These are phyloP conservation scores for Pythium plurisporium DNA, from an alignment of 352 stramenopile species.

Conservation along the genomic window DNA sequence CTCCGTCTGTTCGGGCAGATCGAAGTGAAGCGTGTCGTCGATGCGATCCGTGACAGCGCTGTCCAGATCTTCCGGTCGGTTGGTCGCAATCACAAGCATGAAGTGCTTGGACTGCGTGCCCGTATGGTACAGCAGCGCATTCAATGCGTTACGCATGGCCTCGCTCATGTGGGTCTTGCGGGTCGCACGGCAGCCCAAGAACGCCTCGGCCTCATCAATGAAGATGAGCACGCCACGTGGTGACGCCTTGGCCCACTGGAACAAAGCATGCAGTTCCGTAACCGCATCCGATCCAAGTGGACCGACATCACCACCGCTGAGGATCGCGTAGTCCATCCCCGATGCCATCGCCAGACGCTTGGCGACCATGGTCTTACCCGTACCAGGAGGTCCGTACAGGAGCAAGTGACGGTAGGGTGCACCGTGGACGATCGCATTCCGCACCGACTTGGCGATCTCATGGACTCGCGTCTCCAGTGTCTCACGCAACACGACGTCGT, in stretches of 20 bases:
- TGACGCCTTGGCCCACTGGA: conserved; percentile 76
- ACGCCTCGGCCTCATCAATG: conserved; percentile 86
- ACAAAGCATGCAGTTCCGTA: conserved; percentile 76
- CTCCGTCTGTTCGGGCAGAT: conserved; percentile 58
- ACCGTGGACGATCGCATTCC: conserved; percentile 53
- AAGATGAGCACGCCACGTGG: conserved; percentile 80
- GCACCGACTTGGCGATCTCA: conserved; percentile 55
- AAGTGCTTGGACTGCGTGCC: conserved; percentile 65
- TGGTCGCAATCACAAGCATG: conserved; percentile 83
- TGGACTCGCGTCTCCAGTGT: conserved; percentile 56
- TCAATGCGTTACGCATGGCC: conserved; percentile 77
- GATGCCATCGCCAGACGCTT: conserved; percentile 62
- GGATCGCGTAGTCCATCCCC: conserved; percentile 79
- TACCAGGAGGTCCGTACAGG: conserved; percentile 78
- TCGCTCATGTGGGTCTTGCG: conserved; percentile 83
- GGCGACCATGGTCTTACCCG: conserved; percentile 88
- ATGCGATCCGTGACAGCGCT: conserved; percentile 75
- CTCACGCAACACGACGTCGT: conserved; percentile 53
- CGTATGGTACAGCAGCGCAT: conserved; percentile 81
- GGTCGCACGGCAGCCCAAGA: conserved; percentile 65
- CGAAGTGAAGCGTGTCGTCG: conserved; percentile 80
- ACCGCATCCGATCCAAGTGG: conserved; percentile 71
- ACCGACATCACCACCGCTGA: conserved; percentile 82
- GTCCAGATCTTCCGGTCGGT: conserved; percentile 77
- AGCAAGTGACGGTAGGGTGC: conserved; percentile 81